Percentiles rank a stretch among this genome's conserved stretches.
These are phyloP conservation scores for Aspergillus pseudonomiae DNA, from an alignment of 2,329 filamentous ascomycete genomes.

Conservation along the genomic window DNA sequence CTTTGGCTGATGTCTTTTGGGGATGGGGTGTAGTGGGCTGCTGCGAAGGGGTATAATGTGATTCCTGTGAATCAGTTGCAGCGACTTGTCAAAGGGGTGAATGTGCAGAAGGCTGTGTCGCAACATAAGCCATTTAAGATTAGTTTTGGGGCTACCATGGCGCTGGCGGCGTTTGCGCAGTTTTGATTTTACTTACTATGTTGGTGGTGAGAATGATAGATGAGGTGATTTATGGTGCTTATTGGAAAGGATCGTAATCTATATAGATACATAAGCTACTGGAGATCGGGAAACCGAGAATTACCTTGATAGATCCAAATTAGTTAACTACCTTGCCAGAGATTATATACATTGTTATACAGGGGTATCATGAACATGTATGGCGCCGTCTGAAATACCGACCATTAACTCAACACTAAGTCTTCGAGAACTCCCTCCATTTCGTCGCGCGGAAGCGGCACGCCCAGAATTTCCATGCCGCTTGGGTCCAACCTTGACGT, in stretches of 20 bases:
- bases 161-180: conserved; percentile 49
- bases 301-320: neutral
- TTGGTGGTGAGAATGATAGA: neutral
- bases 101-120: conserved; percentile 42
- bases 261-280: neutral
- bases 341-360: conserved; percentile 18
- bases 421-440: conserved; percentile 88
- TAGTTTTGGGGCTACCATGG: conserved; percentile 50
- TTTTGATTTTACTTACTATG: conserved; percentile 26
- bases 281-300: neutral
- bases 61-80: conserved; percentile 46
- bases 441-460: conserved; percentile 86
- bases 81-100: conserved; percentile 44
- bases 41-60: conserved; percentile 50
- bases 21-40: conserved; percentile 40
- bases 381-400: conserved; percentile 7
- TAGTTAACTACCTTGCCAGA: neutral
- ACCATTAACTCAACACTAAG: conserved; percentile 45
- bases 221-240: neutral
- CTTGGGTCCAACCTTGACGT: conserved; percentile 82
- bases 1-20: neutral
- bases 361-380: conserved; percentile 39
- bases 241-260: neutral
- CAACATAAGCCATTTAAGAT: conserved; percentile 50
- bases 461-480: conserved; percentile 81